Conservation (phyloP, 2,329 filamentous ascomycete species). For the Lecanoromycetidae sp. region DNA sequence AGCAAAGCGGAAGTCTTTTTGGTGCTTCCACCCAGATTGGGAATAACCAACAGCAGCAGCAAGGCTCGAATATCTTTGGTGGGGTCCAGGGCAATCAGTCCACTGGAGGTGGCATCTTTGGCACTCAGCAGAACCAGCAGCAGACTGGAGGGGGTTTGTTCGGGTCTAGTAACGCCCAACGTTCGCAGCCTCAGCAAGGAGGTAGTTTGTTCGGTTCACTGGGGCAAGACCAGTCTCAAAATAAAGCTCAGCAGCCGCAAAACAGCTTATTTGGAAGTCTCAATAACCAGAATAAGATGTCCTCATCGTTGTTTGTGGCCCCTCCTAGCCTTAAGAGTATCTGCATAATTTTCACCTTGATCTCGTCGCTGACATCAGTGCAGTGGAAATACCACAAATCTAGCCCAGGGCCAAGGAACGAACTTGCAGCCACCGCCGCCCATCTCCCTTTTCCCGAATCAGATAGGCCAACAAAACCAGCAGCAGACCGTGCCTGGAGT, state of each 20-base stretch:
- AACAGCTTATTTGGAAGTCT: conserved; percentile 22
- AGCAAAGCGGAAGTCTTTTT: conserved; percentile 26
- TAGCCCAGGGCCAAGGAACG: conserved; percentile 20
- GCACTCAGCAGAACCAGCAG: conserved; percentile 11
- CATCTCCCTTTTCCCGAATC: conserved; percentile 17
- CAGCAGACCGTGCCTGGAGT: conserved; percentile 55
- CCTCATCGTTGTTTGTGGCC: conserved; percentile 19
- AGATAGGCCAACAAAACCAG: conserved; percentile 40
- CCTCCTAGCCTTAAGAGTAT: not conserved
- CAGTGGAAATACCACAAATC: conserved; percentile 9
- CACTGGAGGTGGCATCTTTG: conserved; percentile 23
- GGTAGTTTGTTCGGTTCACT: conserved; percentile 23
- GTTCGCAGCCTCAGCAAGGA: conserved; percentile 21
- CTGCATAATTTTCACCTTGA: not conserved
- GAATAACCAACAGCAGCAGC: conserved; percentile 8
- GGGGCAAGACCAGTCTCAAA: conserved; percentile 16
- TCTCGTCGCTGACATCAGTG: not conserved
- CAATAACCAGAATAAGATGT: conserved; percentile 20
- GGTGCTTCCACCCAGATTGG: conserved; percentile 17
- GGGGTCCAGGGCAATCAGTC: conserved; percentile 24
- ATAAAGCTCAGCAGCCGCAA: conserved; percentile 16
- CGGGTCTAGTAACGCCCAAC: conserved; percentile 15
- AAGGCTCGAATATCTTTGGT: conserved; percentile 12
- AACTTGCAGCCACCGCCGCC: conserved; percentile 12
- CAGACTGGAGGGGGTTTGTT: conserved; percentile 18